Evolutionary conservation across 2,329 filamentous ascomycete genomes (phyloP), one percentile per base, ranked within the genome.

Genomic region (Botrytis pseudocinerea): DNA sequence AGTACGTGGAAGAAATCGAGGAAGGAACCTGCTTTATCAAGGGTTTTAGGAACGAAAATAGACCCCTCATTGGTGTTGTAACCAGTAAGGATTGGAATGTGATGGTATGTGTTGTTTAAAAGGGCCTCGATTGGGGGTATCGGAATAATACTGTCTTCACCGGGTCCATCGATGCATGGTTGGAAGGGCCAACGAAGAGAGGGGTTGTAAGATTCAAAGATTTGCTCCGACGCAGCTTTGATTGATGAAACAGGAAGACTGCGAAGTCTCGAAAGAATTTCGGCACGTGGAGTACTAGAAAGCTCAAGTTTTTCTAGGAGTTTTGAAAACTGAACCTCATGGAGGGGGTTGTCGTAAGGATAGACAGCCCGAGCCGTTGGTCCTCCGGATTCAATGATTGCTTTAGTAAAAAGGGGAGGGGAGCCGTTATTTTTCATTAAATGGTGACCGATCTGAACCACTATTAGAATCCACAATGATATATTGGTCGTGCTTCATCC

Each of bases 51-150:
- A 0, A 93, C 87, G 78, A 93, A 93, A 54, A 85, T 80, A 0
- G 89, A 86, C 25, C 91, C 92, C 80, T 94, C 92, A 78, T 93
- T 90, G 57, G 88, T 87, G 81, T 90, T 91, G 83, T 90, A 93
- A 12, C 91, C 91, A 0, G 90, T 92, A 66, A 94, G 82, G 66
- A 93, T 85, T 12, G 90, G 88, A 12, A 91, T 83, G 75, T 85
- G 84, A 76, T 90, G 84, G 79, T 85, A 88, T 25, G 83, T 80
- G 0, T 85, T 83, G 0, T 85, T 82, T 40, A 83, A 80, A 89
- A 89, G 91, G n/a, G 86, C 85, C n/a, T 85, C 82, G 20, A 91
- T 83, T 4, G 91, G 91, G 18, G 86, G 82, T 40, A 85, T 83
- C 3, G 85, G 84, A 70, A 93, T 88, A 22, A 90, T 80, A 20